phyloP scores from a whole-genome alignment of 2,329 filamentous ascomycete genomes.

The Colletotrichum spinosum region DNA sequence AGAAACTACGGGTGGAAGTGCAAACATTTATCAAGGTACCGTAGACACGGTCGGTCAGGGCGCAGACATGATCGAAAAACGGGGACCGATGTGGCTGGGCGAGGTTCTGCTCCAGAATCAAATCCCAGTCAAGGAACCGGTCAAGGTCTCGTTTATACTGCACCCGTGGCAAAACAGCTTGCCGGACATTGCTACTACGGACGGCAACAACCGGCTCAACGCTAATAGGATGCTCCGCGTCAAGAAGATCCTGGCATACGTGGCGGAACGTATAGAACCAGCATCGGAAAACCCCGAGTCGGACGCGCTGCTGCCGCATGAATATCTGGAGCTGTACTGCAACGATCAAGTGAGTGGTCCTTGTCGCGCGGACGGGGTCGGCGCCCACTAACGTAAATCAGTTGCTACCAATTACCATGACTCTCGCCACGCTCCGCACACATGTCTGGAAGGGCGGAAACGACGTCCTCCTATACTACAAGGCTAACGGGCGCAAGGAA shows the following conservation, averaged over 20 bases:
- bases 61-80: slow-evolving; percentile 85
- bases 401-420: slow-evolving; percentile 85
- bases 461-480: slow-evolving; percentile 92
- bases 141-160: slow-evolving; percentile 95
- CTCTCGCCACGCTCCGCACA: slow-evolving; percentile 89
- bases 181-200: slow-evolving; percentile 78
- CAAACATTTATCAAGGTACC: slow-evolving; percentile 91
- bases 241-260: slow-evolving; percentile 92
- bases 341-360: slow-evolving; percentile 80
- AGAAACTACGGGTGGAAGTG: slow-evolving; percentile 75
- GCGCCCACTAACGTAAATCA: slow-evolving; percentile 43
- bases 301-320: slow-evolving; percentile 79
- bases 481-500: slow-evolving; percentile 86
- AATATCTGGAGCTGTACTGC: slow-evolving; percentile 95
- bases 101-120: slow-evolving; percentile 88
- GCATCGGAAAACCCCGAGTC: slow-evolving; percentile 69
- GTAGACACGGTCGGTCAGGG: slow-evolving; percentile 82
- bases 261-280: slow-evolving; percentile 90
- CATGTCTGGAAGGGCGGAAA: slow-evolving; percentile 96
- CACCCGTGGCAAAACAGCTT: slow-evolving; percentile 82
- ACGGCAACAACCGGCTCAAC: slow-evolving; percentile 91
- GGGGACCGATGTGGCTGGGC: slow-evolving; percentile 91
- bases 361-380: neutral
- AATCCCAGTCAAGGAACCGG: slow-evolving; percentile 87
- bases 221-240: slow-evolving; percentile 97